Base-by-base conservation (phyloP, 495 filamentous ascomycete species). In the Entonaema liquescens region DNA sequence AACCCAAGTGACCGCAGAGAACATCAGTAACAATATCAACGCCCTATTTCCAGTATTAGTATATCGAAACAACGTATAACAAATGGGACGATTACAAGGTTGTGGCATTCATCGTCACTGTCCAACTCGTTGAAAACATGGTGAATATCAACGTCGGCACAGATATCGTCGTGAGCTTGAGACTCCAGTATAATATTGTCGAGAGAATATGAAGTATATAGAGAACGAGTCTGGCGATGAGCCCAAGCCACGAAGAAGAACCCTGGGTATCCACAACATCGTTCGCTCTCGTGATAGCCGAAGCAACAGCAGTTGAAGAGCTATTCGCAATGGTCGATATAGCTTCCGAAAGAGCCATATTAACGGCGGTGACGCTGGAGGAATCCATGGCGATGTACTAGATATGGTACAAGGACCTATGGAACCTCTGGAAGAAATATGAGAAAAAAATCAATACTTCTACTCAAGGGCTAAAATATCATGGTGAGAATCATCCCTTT, bases 51-150 rank as follows among this genome's bases (percentile, higher is more conserved):
- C 28, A 62, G 70, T 73, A 63, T 78, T 75, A 66, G 74, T 13
- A 54, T 26, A 21, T 21, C 5, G 17, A 28, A 21, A 13, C 15
- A 26, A 58, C 3, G 49, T 21, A 25, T 31, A 3, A 33, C 1
- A 7, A 40, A 17, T 9, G n/a, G 35, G 21, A 50, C 35, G 75
- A 88, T 76, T 88, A 95, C 91, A 98, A 78, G 28, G 95, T 98
- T 7, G 95, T 99, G 69, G 94, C 93, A 77, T 97, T 98, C 94
- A 99, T 96, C 9, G 95, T 99, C 76, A 99, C 91, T 0, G 95
- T 99, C 79, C 95, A 78, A 80, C 91, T 95, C 70, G 92, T 97
- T n/a, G 95, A 98, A 77, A 98, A 94, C 56, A 98, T 85, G 9
- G 90, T 94, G 79, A 97, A 98, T 6, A 98, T 86, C 79, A 94